Conservation (phyloP, 2,329 filamentous ascomycete genomes). For the Fusarium denticulatum region DNA sequence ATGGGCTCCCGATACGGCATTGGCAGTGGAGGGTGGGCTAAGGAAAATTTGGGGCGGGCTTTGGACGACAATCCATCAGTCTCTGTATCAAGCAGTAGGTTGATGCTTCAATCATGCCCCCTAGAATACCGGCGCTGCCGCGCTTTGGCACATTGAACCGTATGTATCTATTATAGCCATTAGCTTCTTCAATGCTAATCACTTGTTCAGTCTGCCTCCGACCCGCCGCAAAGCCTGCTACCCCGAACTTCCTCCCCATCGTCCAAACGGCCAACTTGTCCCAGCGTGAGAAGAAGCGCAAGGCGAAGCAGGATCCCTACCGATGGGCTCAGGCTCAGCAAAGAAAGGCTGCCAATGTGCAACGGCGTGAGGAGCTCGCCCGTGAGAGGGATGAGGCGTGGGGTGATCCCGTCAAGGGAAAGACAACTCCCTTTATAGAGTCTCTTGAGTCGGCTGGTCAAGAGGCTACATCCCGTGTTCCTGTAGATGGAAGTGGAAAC, state of each 20-base stretch:
- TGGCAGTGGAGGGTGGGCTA: slow-evolving; percentile 20
- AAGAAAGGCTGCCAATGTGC: slow-evolving; percentile 83
- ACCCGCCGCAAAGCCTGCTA: slow-evolving; percentile 57
- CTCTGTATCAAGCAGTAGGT: slow-evolving; percentile 37
- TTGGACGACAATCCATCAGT: slow-evolving; percentile 36
- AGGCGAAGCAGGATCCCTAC: slow-evolving; percentile 82
- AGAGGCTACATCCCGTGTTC: slow-evolving; percentile 48
- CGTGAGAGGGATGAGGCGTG: slow-evolving; percentile 70
- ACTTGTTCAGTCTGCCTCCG: slow-evolving; percentile 67
- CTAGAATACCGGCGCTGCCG: slow-evolving; percentile 69
- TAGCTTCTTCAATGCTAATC: slow-evolving; percentile 34
- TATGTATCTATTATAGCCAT: slow-evolving; percentile 51
- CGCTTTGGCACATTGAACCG: slow-evolving; percentile 68
- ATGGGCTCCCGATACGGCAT: slow-evolving; percentile 5
- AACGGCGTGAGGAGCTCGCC: slow-evolving; percentile 76
- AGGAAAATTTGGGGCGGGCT: slow-evolving; percentile 50
- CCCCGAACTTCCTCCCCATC: slow-evolving; percentile 65
- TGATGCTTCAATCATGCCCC: slow-evolving; percentile 67
- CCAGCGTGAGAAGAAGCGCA: slow-evolving; percentile 70
- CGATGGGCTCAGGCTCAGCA: slow-evolving; percentile 82
- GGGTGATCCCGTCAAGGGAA: slow-evolving; percentile 83
- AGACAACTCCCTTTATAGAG: slow-evolving; percentile 82
- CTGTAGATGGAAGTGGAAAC: slow-evolving; percentile 55
- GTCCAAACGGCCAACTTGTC: slow-evolving; percentile 73
- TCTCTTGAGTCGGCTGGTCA: slow-evolving; percentile 77